Evolutionary conservation across 2,329 filamentous ascomycete species (phyloP).

Genomic region (Leptosphaerulina australis): DNA sequence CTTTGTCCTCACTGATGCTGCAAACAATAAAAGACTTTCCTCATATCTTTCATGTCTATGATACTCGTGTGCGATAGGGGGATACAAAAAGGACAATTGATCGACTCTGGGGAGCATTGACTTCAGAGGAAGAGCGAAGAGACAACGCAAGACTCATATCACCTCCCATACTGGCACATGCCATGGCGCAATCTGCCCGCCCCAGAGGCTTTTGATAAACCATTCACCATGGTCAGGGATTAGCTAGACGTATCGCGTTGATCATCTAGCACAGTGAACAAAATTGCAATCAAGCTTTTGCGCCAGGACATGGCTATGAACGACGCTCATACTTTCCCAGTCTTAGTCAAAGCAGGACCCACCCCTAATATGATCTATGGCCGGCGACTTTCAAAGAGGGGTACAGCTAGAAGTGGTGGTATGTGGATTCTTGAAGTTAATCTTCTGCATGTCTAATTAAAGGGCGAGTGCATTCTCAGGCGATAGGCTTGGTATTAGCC

Average conservation of each 20-base stretch:
- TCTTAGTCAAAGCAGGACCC: background rate
- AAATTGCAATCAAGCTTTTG: conserved; percentile 17
- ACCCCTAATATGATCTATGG: background rate
- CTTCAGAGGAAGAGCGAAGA: too few species aligned
- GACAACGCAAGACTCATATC: too few species aligned
- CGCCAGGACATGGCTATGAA: background rate
- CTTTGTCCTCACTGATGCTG: conserved; percentile 24
- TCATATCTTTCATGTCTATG: too few species aligned
- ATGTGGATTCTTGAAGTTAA: background rate
- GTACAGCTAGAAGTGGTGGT: background rate
- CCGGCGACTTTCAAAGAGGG: background rate
- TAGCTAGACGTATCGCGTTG: conserved; percentile 2
- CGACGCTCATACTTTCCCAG: background rate
- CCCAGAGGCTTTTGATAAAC: background rate
- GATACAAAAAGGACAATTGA: background rate
- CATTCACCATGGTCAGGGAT: background rate
- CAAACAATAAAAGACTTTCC: too few species aligned
- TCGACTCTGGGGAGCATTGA: too few species aligned
- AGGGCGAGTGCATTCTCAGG: background rate
- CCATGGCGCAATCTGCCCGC: conserved; percentile 1
- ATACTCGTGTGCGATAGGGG: too few species aligned
- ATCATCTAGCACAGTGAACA: conserved; percentile 6
- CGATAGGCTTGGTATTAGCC: background rate
- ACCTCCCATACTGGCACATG: background rate
- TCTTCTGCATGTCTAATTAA: background rate